Evolutionary conservation across 176 grass and related monocot genomes (phyloP).

Genomic region (Cocos nucifera): DNA sequence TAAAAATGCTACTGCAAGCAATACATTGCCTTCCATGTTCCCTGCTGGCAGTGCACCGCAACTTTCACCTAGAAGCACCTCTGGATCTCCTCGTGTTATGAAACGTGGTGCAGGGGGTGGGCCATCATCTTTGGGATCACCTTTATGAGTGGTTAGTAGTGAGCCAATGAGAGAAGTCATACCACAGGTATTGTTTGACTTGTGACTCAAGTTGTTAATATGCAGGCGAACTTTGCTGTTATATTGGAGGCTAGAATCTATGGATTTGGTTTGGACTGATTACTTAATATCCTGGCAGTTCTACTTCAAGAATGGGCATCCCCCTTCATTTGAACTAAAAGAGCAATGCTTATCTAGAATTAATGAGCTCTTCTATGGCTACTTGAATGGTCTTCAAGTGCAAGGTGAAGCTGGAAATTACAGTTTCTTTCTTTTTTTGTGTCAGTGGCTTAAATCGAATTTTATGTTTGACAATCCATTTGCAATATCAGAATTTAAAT

Average conservation of each 20-base stretch:
- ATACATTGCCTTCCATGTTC: conserved; percentile 51
- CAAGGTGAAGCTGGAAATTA: conserved; percentile 33
- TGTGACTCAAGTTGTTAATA: conserved; percentile 4
- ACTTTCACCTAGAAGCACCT: conserved; percentile 63
- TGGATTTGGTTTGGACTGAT: background rate
- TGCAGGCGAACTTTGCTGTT: background rate
- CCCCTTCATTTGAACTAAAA: conserved; percentile 46
- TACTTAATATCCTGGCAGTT: conserved; percentile 36
- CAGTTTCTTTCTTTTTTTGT: background rate
- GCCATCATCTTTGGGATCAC: conserved; percentile 34
- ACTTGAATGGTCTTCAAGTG: conserved; percentile 52
- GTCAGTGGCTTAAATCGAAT: background rate
- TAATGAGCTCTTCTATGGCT: conserved; percentile 56
- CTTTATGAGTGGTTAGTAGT: conserved; percentile 37
- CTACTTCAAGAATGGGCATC: conserved; percentile 67
- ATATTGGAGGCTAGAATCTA: background rate
- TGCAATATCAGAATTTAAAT: conserved; percentile 60
- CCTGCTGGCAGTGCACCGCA: conserved; percentile 63
- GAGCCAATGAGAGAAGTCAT: conserved; percentile 63
- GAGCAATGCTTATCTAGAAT: conserved; percentile 47
- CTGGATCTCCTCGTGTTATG: conserved; percentile 48
- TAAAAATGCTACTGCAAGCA: conserved; percentile 25
- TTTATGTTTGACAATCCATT: conserved; percentile 1
- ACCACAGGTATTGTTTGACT: conserved; percentile 53
- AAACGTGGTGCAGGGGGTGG: conserved; percentile 35